These are phyloP conservation scores for Canna indica DNA, from an alignment of 176 grass and related monocot genomes.

Conservation along the genomic window DNA sequence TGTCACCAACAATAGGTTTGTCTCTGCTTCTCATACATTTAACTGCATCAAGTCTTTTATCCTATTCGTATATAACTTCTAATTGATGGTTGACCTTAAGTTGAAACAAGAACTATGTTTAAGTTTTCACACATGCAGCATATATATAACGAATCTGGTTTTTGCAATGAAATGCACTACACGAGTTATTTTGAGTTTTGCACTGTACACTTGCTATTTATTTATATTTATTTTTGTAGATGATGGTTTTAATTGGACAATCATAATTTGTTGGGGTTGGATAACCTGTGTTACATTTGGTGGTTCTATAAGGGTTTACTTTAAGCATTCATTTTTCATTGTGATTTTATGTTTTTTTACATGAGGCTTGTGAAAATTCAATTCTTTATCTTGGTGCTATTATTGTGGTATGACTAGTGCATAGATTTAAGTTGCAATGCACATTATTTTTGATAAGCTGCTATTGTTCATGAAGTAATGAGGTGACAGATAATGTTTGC, in stretches of 20 bases:
- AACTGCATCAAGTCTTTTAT: neutral
- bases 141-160: no score
- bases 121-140: no score
- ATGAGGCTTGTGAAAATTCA: neutral
- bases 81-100: neutral
- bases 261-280: neutral
- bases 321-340: no score
- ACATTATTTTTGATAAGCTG: neutral
- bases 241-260: neutral
- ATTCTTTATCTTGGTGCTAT: neutral
- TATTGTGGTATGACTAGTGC: neutral
- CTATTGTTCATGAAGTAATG: neutral
- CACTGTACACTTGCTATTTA: neutral
- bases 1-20: conserved; percentile 85
- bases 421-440: neutral
- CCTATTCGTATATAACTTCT: neutral
- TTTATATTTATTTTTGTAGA: neutral
- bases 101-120: neutral
- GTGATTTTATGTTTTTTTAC: neutral
- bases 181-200: neutral
- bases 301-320: no score
- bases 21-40: conserved; percentile 3
- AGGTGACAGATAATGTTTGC: neutral
- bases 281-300: no score
- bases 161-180: no score